A percentile compares a stretch with the other conserved stretches of the same genome.
phyloP scores from a whole-genome alignment of 2,329 filamentous ascomycete genomes.

The Talaromyces sp. region DNA sequence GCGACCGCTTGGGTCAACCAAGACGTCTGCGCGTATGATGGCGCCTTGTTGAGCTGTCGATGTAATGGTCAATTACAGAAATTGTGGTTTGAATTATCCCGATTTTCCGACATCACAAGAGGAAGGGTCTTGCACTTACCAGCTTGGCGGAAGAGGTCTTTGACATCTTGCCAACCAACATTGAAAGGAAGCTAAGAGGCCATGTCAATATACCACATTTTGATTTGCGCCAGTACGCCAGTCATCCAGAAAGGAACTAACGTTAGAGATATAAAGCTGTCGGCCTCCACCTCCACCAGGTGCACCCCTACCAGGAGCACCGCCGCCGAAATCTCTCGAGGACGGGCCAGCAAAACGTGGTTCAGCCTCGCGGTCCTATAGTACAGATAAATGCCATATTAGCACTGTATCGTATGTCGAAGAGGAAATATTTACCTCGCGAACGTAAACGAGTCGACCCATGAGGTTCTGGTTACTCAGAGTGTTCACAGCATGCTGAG shows the following conservation, averaged over 20 bases:
- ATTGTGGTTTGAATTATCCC: conserved; percentile 11
- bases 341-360: conserved; percentile 85
- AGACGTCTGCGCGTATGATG: conserved; percentile 92
- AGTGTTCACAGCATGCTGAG: conserved; percentile 91
- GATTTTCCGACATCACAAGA: background rate
- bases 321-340: conserved; percentile 49
- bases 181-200: conserved; percentile 80
- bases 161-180: conserved; percentile 97
- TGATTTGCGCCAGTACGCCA: background rate
- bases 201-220: background rate
- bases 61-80: conserved; percentile 25
- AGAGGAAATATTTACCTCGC: conserved; percentile 61
- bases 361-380: conserved; percentile 91
- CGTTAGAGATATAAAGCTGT: conserved; percentile 97
- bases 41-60: conserved; percentile 54
- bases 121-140: conserved; percentile 55
- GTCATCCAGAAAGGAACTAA: conserved; percentile 56
- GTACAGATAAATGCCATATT: background rate
- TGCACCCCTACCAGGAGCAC: conserved; percentile 48
- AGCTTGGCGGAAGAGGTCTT: conserved; percentile 97
- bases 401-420: background rate
- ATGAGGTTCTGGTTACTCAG: conserved; percentile 99
- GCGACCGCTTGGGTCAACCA: conserved; percentile 82
- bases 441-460: conserved; percentile 96
- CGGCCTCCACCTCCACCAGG: conserved; percentile 59